Evolutionary conservation across 78 protist genomes (phyloP).

Genomic region (Dictyostelium purpureum): DNA sequence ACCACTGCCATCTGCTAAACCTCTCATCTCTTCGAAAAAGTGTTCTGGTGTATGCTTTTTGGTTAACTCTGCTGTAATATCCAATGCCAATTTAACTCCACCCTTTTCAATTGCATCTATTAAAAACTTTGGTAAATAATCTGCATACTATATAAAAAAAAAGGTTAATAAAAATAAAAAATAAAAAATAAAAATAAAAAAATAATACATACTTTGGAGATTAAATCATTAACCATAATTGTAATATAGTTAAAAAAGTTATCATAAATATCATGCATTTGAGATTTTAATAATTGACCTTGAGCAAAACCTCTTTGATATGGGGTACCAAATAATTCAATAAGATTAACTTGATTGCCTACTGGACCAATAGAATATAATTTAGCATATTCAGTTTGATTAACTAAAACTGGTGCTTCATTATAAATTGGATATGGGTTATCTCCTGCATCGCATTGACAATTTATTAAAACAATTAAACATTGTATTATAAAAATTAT

Average conservation of each 20-base stretch:
- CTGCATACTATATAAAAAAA: slow-evolving; percentile 9
- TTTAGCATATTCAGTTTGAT: slow-evolving; percentile 23
- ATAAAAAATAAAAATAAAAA: neutral
- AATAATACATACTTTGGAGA: neutral
- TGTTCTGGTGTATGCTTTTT: slow-evolving; percentile 50
- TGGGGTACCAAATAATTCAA: slow-evolving; percentile 74
- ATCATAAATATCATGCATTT: slow-evolving; percentile 32
- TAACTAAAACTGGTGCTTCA: slow-evolving; percentile 1
- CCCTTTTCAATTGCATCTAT: slow-evolving; percentile 48
- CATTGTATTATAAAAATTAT: neutral
- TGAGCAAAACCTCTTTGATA: slow-evolving; percentile 85
- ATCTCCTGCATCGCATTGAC: slow-evolving; percentile 9
- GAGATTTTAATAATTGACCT: slow-evolving; percentile 62
- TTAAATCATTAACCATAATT: slow-evolving; percentile 30
- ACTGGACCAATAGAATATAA: slow-evolving; percentile 48
- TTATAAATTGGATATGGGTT: slow-evolving; percentile 44
- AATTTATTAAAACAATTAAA: neutral
- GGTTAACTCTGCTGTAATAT: slow-evolving; percentile 71
- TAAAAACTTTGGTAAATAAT: slow-evolving; percentile 36
- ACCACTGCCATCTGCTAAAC: slow-evolving; percentile 80
- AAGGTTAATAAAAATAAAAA: no score
- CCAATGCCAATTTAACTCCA: slow-evolving; percentile 71
- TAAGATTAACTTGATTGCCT: slow-evolving; percentile 19
- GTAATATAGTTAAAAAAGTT: slow-evolving; percentile 74
- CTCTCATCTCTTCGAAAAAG: slow-evolving; percentile 81